Base-by-base conservation (phyloP, 306 rosid species). In the Pyrus pyrifolia region DNA sequence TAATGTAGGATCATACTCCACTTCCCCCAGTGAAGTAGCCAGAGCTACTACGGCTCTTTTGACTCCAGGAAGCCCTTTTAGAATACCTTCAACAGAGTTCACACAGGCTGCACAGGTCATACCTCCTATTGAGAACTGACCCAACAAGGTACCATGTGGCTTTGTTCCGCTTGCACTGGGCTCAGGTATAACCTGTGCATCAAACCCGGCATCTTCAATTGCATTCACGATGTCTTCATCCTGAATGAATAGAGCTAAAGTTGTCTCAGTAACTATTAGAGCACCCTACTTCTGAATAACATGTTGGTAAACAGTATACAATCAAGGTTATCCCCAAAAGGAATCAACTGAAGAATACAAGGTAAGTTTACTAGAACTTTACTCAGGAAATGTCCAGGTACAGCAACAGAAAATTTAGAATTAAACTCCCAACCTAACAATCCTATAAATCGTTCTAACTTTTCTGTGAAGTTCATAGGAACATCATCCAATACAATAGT, bases 81-180 rank as follows among this genome's bases (percentile, higher is more conserved):
- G 82, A 81, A 92, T 95, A 46, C 96, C 85, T 82, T 95, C 99
- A 78, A 95, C 97, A 58, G 99, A 92, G 80, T 92, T 92, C 75
- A 95, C 99, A 73, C 99, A 95, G 31, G 99, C 99, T 70, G 99
- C 97, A 82, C 99, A 95, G 76, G 99, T 95, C 97, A 95, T 95
- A 67, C 99, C 99, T 63, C 99, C 91, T 42, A 95, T 90, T 27
- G 88, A 84, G 87, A 95, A 95, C 85, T 92, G 99, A 71, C 97
- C 99, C 71, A 85, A 72, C 79, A 92, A 44, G 22, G 91, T 89
- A 74, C 82, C 95, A 52, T 85, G 84, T 18, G 84, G 85, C 78
- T 83, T 81, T 82, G 80, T 81, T 81, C 91, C 97, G 51, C 46
- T 58, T 52, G 87, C 79, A 83, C 71, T 79, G 68, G 97, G 73